Evolutionary conservation across 192 early-diverging fungal species (phyloP).

Genomic region (Chytriomyces sp.): DNA sequence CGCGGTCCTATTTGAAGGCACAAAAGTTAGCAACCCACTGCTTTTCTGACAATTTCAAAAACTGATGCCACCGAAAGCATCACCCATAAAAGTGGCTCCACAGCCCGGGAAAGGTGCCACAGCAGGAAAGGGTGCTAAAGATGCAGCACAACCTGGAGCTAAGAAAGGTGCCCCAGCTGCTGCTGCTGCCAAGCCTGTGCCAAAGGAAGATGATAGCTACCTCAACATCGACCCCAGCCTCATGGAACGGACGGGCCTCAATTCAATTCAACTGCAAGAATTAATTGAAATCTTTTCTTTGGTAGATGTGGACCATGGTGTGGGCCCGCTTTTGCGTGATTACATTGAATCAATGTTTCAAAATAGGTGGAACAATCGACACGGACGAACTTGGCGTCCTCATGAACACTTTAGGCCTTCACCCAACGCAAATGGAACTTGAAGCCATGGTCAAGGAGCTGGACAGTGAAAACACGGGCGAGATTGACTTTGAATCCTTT

Average conservation of each 20-base stretch:
- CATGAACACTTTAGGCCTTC: slow-evolving; percentile 57
- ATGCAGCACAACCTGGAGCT: neutral
- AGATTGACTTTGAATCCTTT: slow-evolving; percentile 65
- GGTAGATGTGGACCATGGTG: slow-evolving; percentile 62
- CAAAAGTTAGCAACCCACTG: no score
- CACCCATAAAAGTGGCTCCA: neutral
- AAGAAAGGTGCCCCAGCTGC: neutral
- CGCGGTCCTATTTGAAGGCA: no score
- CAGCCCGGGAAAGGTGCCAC: neutral
- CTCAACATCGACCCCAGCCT: slow-evolving; percentile 44
- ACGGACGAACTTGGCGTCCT: slow-evolving; percentile 48
- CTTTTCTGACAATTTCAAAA: neutral
- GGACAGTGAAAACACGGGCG: slow-evolving; percentile 50
- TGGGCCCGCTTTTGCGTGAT: slow-evolving; percentile 34
- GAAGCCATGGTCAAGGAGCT: slow-evolving; percentile 59
- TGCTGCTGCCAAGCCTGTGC: neutral
- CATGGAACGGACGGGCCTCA: slow-evolving; percentile 43
- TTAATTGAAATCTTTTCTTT: slow-evolving; percentile 58
- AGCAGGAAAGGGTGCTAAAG: neutral
- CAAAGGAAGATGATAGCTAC: slow-evolving; percentile 12
- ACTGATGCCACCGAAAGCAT: slow-evolving; percentile 13
- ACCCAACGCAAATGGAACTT: slow-evolving; percentile 52
- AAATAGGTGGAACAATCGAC: neutral
- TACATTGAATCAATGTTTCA: neutral
- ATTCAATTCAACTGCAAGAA: slow-evolving; percentile 47